A percentile compares a stretch with the other conserved stretches of the same genome.
Conservation (phyloP, 2,329 filamentous ascomycete species). For the Fusarium humuli region DNA sequence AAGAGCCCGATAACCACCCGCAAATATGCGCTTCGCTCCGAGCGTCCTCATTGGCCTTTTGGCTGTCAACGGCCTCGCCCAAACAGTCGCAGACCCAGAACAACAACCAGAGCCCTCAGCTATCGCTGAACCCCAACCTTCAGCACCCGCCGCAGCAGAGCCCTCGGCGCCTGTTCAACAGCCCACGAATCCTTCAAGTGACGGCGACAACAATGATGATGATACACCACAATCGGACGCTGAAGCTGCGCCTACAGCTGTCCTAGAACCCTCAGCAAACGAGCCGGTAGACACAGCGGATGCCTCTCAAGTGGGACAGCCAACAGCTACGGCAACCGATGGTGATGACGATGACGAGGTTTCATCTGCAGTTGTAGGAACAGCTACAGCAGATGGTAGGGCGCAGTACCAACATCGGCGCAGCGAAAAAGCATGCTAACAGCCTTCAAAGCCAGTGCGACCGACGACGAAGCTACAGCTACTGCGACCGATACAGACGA, state of each 20-base stretch:
- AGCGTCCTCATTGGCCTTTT: slow-evolving; percentile 32
- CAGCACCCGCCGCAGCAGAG: slow-evolving; percentile 23
- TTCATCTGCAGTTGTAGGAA: slow-evolving; percentile 13
- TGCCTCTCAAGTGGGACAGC: slow-evolving; percentile 10
- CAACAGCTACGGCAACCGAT: slow-evolving; percentile 12
- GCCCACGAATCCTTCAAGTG: not conserved
- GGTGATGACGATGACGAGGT: not conserved
- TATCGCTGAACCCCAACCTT: slow-evolving; percentile 23
- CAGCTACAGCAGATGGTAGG: slow-evolving; percentile 29
- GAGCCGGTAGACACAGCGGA: slow-evolving; percentile 9
- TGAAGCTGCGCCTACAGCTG: not conserved
- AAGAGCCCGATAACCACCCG: not conserved
- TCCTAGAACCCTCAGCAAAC: slow-evolving; percentile 5
- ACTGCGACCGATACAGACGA: slow-evolving; percentile 7
- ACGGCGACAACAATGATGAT: not conserved
- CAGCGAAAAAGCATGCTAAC: not conserved
- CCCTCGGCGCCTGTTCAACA: slow-evolving; percentile 20
- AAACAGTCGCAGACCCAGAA: slow-evolving; percentile 18
- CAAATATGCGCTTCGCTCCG: slow-evolving; percentile 30
- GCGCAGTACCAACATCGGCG: not conserved
- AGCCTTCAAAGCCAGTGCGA: slow-evolving; percentile 14
- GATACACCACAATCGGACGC: slow-evolving; percentile 7
- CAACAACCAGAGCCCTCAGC: slow-evolving; percentile 12
- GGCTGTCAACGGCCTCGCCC: slow-evolving; percentile 29
- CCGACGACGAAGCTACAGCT: slow-evolving; percentile 9